phyloP scores from a whole-genome alignment of 2,329 filamentous ascomycete species.

The Cytospora piceae region DNA sequence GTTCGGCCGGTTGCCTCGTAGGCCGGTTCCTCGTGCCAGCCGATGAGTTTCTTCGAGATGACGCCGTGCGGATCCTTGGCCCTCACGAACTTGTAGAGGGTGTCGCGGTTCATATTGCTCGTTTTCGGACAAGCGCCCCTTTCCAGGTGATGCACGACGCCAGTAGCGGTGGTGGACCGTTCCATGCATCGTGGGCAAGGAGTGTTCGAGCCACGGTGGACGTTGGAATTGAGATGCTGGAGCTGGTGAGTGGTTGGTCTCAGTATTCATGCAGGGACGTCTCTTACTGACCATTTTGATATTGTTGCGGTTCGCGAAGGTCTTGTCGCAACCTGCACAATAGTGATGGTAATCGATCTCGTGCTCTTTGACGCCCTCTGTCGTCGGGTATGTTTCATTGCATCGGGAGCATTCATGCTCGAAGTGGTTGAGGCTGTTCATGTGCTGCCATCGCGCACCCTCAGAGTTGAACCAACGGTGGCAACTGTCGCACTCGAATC shows the following conservation, averaged over 20 bases:
- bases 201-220: slow-evolving; percentile 50
- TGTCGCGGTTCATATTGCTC: slow-evolving; percentile 49
- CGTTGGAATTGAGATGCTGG: slow-evolving; percentile 60
- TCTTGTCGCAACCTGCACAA: slow-evolving; percentile 22
- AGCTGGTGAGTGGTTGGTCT: not conserved
- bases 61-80: slow-evolving; percentile 49
- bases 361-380: slow-evolving; percentile 1
- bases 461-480: not conserved
- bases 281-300: slow-evolving; percentile 38
- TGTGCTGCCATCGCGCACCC: slow-evolving; percentile 19
- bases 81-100: slow-evolving; percentile 50
- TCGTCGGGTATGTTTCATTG: slow-evolving; percentile 11
- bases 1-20: slow-evolving; percentile 45
- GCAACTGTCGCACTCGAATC: slow-evolving; percentile 20
- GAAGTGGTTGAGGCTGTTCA: slow-evolving; percentile 20
- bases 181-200: slow-evolving; percentile 59
- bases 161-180: slow-evolving; percentile 53
- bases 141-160: slow-evolving; percentile 61
- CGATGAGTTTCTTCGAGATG: slow-evolving; percentile 57
- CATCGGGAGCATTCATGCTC: slow-evolving; percentile 11
- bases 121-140: slow-evolving; percentile 54
- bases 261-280: not conserved
- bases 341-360: slow-evolving; percentile 20
- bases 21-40: slow-evolving; percentile 43
- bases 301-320: slow-evolving; percentile 30